These are phyloP conservation scores for Coniochaeta sp. DNA, from an alignment of 2,329 filamentous ascomycete genomes.

Conservation along the genomic window DNA sequence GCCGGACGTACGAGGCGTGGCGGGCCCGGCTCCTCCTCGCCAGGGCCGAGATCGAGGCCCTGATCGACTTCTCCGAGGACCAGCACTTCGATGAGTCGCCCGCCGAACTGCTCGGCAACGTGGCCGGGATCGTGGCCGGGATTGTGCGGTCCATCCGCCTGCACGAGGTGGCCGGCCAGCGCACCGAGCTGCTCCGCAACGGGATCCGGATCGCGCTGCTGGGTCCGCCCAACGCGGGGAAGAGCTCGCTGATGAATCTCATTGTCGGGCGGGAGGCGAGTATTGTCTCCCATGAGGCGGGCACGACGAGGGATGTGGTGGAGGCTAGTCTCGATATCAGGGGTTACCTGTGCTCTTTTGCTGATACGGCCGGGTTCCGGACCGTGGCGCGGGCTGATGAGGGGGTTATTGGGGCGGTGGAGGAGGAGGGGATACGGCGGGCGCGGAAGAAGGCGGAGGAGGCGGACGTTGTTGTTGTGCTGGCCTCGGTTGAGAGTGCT, in stretches of 20 bases:
- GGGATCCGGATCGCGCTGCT: slow-evolving; percentile 83
- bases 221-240: slow-evolving; percentile 89
- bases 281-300: slow-evolving; percentile 88
- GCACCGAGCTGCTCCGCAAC: slow-evolving; percentile 74
- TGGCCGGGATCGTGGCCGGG: slow-evolving; percentile 53
- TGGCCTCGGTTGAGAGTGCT: slow-evolving; percentile 62
- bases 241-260: slow-evolving; percentile 86
- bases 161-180: slow-evolving; percentile 70
- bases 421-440: slow-evolving; percentile 83
- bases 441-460: slow-evolving; percentile 74
- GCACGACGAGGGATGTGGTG: slow-evolving; percentile 89
- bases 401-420: slow-evolving; percentile 59
- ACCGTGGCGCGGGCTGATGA: slow-evolving; percentile 24
- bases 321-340: slow-evolving; percentile 85
- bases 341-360: slow-evolving; percentile 88
- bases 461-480: slow-evolving; percentile 77
- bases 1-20: slow-evolving; percentile 77
- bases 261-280: slow-evolving; percentile 89
- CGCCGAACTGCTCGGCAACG: slow-evolving; percentile 59
- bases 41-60: slow-evolving; percentile 82
- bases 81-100: slow-evolving; percentile 94
- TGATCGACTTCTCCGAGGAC: slow-evolving; percentile 96
- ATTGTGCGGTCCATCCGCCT: slow-evolving; percentile 57
- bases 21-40: slow-evolving; percentile 68
- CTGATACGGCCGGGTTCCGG: slow-evolving; percentile 87